Evolutionary conservation across 2,329 filamentous ascomycete genomes (phyloP).

Genomic region (Ustulina deusta): DNA sequence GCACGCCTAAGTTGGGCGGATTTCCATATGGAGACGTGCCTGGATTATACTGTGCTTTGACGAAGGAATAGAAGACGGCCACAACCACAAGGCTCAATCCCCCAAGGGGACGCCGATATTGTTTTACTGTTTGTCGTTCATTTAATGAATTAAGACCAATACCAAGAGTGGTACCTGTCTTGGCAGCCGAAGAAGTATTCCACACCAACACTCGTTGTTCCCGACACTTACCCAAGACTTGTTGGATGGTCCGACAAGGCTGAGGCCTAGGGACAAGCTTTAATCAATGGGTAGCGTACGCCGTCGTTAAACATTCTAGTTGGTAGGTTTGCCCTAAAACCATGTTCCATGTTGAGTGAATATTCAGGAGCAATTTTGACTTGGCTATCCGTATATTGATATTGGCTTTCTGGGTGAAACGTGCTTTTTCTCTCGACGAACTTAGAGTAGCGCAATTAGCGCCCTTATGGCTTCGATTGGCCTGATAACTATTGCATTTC

Average conservation of each 20-base stretch:
- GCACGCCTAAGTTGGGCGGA: constrained; percentile 9
- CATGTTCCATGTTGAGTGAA: not conserved
- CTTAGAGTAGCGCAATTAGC: constrained; percentile 29
- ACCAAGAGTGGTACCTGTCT: constrained; percentile 21
- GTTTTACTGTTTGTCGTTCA: constrained; percentile 1
- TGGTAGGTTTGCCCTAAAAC: not conserved
- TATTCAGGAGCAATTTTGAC: constrained; percentile 14
- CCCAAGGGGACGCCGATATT: constrained; percentile 15
- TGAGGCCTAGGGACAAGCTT: constrained; percentile 16
- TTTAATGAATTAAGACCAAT: constrained; percentile 18
- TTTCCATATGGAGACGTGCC: constrained; percentile 21
- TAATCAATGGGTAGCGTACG: not conserved
- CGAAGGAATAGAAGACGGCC: not conserved
- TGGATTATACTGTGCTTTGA: constrained; percentile 2
- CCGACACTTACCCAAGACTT: not conserved
- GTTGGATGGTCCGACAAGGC: not conserved
- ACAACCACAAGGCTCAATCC: constrained; percentile 20
- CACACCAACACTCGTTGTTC: not conserved
- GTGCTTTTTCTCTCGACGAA: constrained; percentile 12
- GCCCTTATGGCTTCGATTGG: constrained; percentile 23
- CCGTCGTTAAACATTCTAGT: not conserved
- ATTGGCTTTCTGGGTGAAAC: constrained; percentile 14
- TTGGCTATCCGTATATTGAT: constrained; percentile 2
- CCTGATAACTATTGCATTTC: constrained; percentile 17
- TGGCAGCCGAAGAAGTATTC: constrained; percentile 23